Evolutionary conservation across 805 yeast genomes (phyloP).

Genomic region (Kuraishia capsulata): DNA sequence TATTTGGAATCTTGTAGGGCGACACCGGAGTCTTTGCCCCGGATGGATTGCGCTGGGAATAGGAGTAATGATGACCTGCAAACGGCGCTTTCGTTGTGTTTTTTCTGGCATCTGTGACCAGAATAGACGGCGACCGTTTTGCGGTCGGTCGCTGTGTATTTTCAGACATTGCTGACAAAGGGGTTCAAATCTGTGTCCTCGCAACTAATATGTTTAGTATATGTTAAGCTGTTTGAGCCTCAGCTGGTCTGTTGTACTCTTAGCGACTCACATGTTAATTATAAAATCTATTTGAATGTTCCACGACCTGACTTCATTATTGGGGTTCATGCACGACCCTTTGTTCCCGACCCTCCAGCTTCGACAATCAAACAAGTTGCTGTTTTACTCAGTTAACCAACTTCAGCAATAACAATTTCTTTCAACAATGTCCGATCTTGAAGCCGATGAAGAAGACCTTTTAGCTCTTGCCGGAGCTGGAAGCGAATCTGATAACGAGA

Average conservation of each 20-base stretch:
- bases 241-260: no score
- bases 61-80: conserved; percentile 51
- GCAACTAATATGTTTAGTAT: no score
- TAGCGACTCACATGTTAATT: no score
- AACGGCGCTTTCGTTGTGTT: conserved; percentile 57
- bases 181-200: no score
- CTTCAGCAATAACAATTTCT: neutral
- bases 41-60: conserved; percentile 12
- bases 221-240: neutral
- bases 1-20: conserved; percentile 1
- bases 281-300: no score
- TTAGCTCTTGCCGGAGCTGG: conserved; percentile 88
- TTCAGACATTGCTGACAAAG: no score
- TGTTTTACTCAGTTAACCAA: no score
- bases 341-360: no score
- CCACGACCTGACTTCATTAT: no score
- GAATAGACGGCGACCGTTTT: conserved; percentile 84
- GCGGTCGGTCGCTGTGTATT: conserved; percentile 44
- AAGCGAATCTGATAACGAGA: conserved; percentile 34
- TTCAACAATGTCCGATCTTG: conserved; percentile 57
- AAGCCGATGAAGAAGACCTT: conserved; percentile 69
- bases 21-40: neutral
- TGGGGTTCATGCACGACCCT: no score
- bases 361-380: no score
- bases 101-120: conserved; percentile 82